Evolutionary conservation across 345 rosid species (phyloP), one percentile per base, ranked within the genome.

Genomic region (Camelina hispida): DNA sequence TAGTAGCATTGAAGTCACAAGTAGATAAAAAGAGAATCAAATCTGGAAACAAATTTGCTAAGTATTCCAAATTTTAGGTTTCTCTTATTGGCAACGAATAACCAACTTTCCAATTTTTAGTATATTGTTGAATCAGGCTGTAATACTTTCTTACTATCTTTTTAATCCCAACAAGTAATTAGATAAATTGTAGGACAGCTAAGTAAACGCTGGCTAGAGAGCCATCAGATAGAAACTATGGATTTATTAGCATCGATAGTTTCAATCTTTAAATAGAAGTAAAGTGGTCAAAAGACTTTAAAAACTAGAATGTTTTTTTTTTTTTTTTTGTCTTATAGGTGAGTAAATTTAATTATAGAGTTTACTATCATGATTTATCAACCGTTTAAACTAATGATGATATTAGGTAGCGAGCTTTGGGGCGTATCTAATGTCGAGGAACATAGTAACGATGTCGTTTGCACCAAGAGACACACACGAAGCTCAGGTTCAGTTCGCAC

Each of bases 401-500:
- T 62, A 4, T 53, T 32, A 94, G 98, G 98, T 91, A 22, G 98
- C 98, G 22, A 94, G 97, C 68, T 91, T 87, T 85, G 96, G 98
- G 66, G 97, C 96, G 44, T 91, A 86, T 74, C 87, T 93, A 9
- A 64, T 93, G 72, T 83, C 97, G 4, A 77, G 91, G 74, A 76
- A 91, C 80, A 82, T 94, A 34, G 18, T 87, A 18, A 77, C 97
- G 11, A 67, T 90, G 86, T 94, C 98, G 30, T 89, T 94, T 78
- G 98, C 98, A 25, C 97, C 98, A 42, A 87, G 89, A 79, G 98
- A 94, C 81, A 91, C 93, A 13, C 98, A 94, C 18, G 95, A 88
- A 84, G 94, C 95, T 54, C 98, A 94, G 46, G 98, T 94, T 13
- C 98, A 94, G 47, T 94, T 94, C 51, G 98, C 98, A 20, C 83